These are phyloP conservation scores for Diaporthe ilicicola DNA, from an alignment of 2,329 filamentous ascomycete species.

Conservation along the genomic window DNA sequence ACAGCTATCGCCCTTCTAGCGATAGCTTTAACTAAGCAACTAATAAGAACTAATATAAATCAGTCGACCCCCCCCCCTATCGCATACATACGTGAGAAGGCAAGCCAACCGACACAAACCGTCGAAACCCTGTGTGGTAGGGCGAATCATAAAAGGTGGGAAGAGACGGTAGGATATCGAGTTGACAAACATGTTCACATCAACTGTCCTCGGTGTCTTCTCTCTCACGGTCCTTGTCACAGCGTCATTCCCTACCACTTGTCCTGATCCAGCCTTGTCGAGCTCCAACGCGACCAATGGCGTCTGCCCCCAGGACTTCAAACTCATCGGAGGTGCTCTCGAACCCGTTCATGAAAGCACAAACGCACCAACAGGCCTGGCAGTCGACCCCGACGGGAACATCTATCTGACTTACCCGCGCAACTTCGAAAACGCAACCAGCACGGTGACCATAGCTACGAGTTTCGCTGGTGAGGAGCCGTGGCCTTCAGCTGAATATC, in stretches of 20 bases:
- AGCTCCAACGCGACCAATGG: conserved; percentile 30
- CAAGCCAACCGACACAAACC: too few relatives aligned
- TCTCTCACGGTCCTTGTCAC: not conserved
- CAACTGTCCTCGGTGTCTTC: not conserved
- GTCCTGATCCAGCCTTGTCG: conserved; percentile 16
- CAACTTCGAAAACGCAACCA: conserved; percentile 46
- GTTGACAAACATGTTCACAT: not conserved
- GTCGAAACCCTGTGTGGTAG: too few relatives aligned
- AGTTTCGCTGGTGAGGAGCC: conserved; percentile 48
- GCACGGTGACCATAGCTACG: conserved; percentile 49
- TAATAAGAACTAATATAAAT: too few relatives aligned
- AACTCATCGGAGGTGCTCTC: conserved; percentile 44
- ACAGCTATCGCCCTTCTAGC: too few relatives aligned
- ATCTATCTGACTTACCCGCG: conserved; percentile 53
- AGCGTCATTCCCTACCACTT: conserved; percentile 10
- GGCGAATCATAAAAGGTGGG: too few relatives aligned
- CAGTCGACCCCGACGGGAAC: conserved; percentile 46
- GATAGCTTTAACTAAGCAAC: too few relatives aligned
- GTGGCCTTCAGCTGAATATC: conserved; percentile 49
- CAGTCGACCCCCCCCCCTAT: too few relatives aligned
- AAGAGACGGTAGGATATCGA: too few relatives aligned
- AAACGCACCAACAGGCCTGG: conserved; percentile 48
- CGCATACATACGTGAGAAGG: too few relatives aligned
- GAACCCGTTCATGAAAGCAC: conserved; percentile 48
- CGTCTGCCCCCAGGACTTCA: conserved; percentile 42